Evolutionary conservation across 805 yeast genomes (phyloP), one percentile per base, ranked within the genome.

Genomic region (Candida manassasensis): DNA sequence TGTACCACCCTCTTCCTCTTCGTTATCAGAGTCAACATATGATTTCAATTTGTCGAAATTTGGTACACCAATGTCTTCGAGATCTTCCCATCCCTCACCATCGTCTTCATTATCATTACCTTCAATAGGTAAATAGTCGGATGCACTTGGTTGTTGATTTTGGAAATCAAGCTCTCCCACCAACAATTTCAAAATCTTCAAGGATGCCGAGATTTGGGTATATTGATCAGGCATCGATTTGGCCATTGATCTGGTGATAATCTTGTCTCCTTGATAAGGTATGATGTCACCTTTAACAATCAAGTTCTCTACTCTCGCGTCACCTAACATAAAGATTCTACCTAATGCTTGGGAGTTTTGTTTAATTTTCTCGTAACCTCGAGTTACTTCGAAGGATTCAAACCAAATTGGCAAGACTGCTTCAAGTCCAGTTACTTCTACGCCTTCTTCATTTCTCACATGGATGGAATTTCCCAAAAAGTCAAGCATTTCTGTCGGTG

Each of bases 181-280:
- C 32, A 90, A 69, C 15, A 89, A 59, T 49, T 82, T 83, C 31
- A 87, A 52, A 15, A 90, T 86, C 51, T 86, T 88, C 27, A 70
- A 67, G 11, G 81, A 73, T 0, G 86, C 84, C 0, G 89, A 67
- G 2, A 88, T 68, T 49, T 73, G 77, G 0, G 84, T 76, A 46
- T 72, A 86, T 45, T 69, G 57, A 34, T 76, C 72, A 0, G 84
- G 83, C 71, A 79, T 69, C 11, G 59, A 57, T 46, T 75, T 79
- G 3, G 94, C 77, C 81, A 81, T 84, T 0, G 96, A 85, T 50
- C 97, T 74, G 0, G 97, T 90, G 3, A 86, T 63, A 22, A 90
- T 88, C n/a, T 75, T 47, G 37, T 78, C 83, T 0, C 73, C 71
- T 11, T 68, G 67, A 48, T 78, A 72, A 3, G 84, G 79, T 19